Evolutionary conservation across 2,329 filamentous ascomycete genomes (phyloP).

Genomic region (Amesomyces nigricolor): DNA sequence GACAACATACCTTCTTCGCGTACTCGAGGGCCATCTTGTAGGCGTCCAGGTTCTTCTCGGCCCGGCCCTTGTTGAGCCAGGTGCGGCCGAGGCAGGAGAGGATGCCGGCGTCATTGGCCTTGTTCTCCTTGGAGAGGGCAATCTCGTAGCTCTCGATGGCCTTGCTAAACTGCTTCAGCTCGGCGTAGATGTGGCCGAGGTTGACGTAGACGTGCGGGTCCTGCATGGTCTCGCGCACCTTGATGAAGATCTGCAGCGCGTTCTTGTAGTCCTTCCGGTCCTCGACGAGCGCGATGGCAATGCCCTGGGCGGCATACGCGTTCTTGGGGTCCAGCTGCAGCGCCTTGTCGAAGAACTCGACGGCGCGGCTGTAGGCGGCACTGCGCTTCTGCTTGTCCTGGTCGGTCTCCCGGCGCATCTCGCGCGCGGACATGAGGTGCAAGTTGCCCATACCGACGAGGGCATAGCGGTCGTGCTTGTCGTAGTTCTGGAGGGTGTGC

Average conservation of each 20-base stretch:
- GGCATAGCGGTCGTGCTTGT: constrained; percentile 98
- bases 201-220: constrained; percentile 89
- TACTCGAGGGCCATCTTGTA: constrained; percentile 54
- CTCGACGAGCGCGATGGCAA: constrained; percentile 89
- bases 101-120: constrained; percentile 67
- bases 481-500: constrained; percentile 85
- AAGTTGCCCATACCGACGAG: constrained; percentile 96
- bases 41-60: constrained; percentile 52
- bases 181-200: constrained; percentile 85
- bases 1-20: constrained; percentile 52
- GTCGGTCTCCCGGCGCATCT: constrained; percentile 89
- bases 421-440: constrained; percentile 76
- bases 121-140: constrained; percentile 72
- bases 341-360: constrained; percentile 98
- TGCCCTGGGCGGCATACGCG: constrained; percentile 90
- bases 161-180: constrained; percentile 82
- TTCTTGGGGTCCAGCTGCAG: constrained; percentile 92
- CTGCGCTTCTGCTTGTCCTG: constrained; percentile 85
- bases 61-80: constrained; percentile 74
- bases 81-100: constrained; percentile 82
- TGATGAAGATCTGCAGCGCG: constrained; percentile 82
- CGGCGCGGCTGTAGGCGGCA: constrained; percentile 80
- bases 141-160: constrained; percentile 93
- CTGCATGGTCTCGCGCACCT: constrained; percentile 82
- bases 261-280: constrained; percentile 84